phyloP scores from a whole-genome alignment of 106 monocot species.

The Acorus gramineus region DNA sequence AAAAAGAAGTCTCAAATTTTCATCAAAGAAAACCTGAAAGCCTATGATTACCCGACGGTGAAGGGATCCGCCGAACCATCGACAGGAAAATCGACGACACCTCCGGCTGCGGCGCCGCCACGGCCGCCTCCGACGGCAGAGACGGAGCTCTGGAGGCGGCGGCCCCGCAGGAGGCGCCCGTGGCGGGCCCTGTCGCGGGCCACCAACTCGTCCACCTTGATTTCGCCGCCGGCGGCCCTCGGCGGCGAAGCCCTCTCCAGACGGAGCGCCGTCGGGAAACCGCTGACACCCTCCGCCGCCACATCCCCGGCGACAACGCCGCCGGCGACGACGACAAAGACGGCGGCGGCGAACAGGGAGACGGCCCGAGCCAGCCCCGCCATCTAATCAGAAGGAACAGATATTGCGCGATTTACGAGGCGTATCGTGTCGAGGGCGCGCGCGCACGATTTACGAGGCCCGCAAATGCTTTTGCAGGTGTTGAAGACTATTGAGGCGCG shows the following conservation, averaged over 20 bases:
- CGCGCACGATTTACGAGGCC: too few relatives aligned
- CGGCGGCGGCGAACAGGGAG: conserved; percentile 1
- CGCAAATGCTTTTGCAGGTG: too few relatives aligned
- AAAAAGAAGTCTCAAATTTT: not conserved
- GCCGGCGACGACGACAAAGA: not conserved
- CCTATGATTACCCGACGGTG: conserved; percentile 59
- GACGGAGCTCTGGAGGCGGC: conserved; percentile 21
- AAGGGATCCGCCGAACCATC: conserved; percentile 76
- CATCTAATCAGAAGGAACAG: conserved; percentile 5
- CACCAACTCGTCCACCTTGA: conserved; percentile 11
- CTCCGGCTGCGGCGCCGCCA: conserved; percentile 6
- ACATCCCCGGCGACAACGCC: not conserved
- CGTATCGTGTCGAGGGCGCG: too few relatives aligned
- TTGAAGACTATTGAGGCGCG: too few relatives aligned
- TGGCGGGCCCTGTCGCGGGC: conserved; percentile 49
- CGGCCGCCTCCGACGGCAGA: not conserved
- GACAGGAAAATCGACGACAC: conserved; percentile 77
- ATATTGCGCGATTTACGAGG: too few relatives aligned
- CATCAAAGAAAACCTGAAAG: not conserved
- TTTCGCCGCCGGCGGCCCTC: not conserved
- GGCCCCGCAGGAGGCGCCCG: conserved; percentile 31
- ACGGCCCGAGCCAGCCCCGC: conserved; percentile 3
- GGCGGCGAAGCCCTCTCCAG: conserved; percentile 52
- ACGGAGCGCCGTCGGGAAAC: conserved; percentile 26
- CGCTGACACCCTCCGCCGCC: not conserved